Conservation (phyloP, 2,329 filamentous ascomycete species). For the Aureobasidium sp. region DNA sequence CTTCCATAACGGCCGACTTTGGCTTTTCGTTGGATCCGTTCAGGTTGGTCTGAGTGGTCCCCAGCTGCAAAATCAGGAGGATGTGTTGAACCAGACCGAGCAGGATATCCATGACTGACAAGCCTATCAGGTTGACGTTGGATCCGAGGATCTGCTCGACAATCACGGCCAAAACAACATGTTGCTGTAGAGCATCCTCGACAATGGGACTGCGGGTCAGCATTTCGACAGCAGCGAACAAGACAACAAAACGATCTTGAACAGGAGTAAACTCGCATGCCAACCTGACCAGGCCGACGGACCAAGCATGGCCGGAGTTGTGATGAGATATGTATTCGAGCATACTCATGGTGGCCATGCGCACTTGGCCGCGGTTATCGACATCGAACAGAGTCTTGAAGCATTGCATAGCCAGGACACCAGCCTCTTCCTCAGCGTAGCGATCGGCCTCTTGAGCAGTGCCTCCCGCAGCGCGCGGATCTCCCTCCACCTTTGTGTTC, state of each 20-base stretch:
- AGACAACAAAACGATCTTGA: constrained; percentile 85
- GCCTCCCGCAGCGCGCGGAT: constrained; percentile 58
- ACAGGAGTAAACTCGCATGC: constrained; percentile 84
- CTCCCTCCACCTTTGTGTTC: constrained; percentile 56
- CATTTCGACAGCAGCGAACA: constrained; percentile 72
- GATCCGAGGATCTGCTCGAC: constrained; percentile 78
- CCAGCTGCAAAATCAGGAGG: constrained; percentile 63
- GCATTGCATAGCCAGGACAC: constrained; percentile 74
- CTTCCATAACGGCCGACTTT: constrained; percentile 26
- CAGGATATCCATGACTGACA: constrained; percentile 93
- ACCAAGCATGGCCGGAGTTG: constrained; percentile 54
- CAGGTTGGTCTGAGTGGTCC: constrained; percentile 15
- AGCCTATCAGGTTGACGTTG: constrained; percentile 83
- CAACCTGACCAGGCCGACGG: constrained; percentile 70
- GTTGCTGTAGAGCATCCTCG: constrained; percentile 63
- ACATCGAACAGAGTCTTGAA: constrained; percentile 77
- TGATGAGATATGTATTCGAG: constrained; percentile 57
- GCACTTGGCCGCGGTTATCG: constrained; percentile 74
- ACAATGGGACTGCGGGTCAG: constrained; percentile 59
- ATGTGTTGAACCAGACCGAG: constrained; percentile 79
- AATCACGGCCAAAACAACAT: constrained; percentile 67
- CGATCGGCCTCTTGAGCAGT: constrained; percentile 83
- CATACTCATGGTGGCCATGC: constrained; percentile 63
- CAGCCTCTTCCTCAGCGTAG: constrained; percentile 80
- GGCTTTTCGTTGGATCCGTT: background rate